Evolutionary conservation across 108 stramenopile species (phyloP), one percentile per base, ranked within the genome.

Genomic region (Schizochytrium sp.): DNA sequence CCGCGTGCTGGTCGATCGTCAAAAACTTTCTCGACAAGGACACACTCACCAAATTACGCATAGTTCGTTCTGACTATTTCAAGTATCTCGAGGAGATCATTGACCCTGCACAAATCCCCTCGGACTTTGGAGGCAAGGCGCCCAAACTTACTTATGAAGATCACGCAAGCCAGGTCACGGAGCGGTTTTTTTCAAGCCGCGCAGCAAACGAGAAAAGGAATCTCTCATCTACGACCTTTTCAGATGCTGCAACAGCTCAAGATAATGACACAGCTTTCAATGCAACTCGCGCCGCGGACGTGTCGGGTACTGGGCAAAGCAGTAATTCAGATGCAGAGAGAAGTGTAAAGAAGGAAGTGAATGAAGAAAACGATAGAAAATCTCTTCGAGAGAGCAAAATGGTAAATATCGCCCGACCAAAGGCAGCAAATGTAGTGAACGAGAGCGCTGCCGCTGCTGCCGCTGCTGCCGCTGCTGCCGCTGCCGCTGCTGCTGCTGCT

Each of bases 1-100:
- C 76, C 6, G 76, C 76, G 19, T 21, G 19, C 28, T 83, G 76
- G 76, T 12, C 48, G 5, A 53, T 83, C 6, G 76, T 83, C 23
- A 83, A 83, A 23, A 53, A 23, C 48, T 83, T 83, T 28, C 76
- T 83, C 6, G 76, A 83, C 51, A 83, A 83, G n/a, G 76, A 83
- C 76, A 83, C 76, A 12, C 23, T 83, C 28, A 6, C 76, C 6
- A 83, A 83, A 2, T 23, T 83, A 5, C 76, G 76, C 51, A 83
- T 83, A 12, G 76, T 83, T 12, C 45, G 76, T 16, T 53, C 48
- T 6, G 76, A 83, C 28, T 83, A 53, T 45, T 83, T 83, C 76
- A 83, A 83, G 51, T 83, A 83, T 53, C n/a, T 83, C 25, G 45
- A 47, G 45, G 76, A 83, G 51, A 23, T 83, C 3, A 83, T 83